These are phyloP conservation scores for Achaetomiella virescens DNA, from an alignment of 495 filamentous ascomycete species.

Conservation along the genomic window DNA sequence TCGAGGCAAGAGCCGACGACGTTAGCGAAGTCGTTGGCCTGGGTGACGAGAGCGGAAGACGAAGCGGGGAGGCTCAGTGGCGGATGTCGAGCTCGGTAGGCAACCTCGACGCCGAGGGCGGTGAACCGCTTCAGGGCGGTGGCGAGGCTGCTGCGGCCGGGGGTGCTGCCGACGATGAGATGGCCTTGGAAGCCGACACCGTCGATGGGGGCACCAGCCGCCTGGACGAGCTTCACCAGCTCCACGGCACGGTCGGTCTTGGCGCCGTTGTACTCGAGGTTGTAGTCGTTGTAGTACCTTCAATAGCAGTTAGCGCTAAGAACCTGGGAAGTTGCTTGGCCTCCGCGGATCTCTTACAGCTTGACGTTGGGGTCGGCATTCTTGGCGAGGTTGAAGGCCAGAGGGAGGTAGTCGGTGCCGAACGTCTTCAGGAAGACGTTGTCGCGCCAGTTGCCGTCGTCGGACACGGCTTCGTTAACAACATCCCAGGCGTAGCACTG, in stretches of 20 bases:
- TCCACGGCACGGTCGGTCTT: conserved; percentile 43
- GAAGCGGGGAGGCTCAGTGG: conserved; percentile 35
- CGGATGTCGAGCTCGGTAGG: conserved; percentile 59
- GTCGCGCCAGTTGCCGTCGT: conserved; percentile 37
- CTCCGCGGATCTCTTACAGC: conserved; percentile 20
- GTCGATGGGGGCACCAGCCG: conserved; percentile 49
- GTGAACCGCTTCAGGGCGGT: conserved; percentile 40
- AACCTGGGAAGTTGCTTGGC: not conserved
- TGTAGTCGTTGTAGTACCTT: conserved; percentile 66
- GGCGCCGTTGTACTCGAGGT: conserved; percentile 49
- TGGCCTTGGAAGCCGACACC: conserved; percentile 57
- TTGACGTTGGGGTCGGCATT: conserved; percentile 30
- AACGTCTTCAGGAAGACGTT: conserved; percentile 38
- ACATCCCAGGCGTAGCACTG: conserved; percentile 47
- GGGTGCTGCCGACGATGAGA: conserved; percentile 49
- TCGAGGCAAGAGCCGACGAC: conserved; percentile 53
- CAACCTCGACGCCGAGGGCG: conserved; percentile 48
- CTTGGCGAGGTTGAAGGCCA: conserved; percentile 44
- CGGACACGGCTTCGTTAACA: conserved; percentile 48
- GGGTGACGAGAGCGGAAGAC: conserved; percentile 37
- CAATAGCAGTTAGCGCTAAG: conserved; percentile 9
- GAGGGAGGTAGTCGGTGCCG: conserved; percentile 41
- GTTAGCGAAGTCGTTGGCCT: conserved; percentile 50
- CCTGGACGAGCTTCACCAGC: conserved; percentile 43
- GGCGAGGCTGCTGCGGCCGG: conserved; percentile 33